Evolutionary conservation across 2,329 filamentous ascomycete genomes (phyloP).

Genomic region (Diaporthe aspalathi): DNA sequence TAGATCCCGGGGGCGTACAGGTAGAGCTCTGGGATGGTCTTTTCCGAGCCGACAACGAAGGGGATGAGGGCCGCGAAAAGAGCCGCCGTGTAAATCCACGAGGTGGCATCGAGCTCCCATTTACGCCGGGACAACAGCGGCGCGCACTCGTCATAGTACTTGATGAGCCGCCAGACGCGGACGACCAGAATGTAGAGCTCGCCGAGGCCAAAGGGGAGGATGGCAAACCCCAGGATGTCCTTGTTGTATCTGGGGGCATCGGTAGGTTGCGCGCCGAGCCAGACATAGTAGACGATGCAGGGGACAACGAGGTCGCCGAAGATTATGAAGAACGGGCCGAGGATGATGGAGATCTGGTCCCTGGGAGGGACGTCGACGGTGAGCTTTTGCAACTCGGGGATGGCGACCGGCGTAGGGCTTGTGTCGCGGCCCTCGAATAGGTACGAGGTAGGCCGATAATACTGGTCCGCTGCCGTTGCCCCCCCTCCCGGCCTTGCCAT

Average conservation of each 20-base stretch:
- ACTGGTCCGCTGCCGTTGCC: not conserved
- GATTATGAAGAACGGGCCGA: slow-evolving; percentile 38
- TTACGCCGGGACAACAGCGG: slow-evolving; percentile 35
- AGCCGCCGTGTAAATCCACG: slow-evolving; percentile 35
- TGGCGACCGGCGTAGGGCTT: slow-evolving; percentile 5
- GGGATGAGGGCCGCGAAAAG: slow-evolving; percentile 36
- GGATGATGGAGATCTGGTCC: slow-evolving; percentile 37
- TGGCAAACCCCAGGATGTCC: slow-evolving; percentile 74
- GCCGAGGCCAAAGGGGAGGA: slow-evolving; percentile 59
- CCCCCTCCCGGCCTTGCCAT: not conserved
- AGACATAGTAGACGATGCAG: slow-evolving; percentile 39
- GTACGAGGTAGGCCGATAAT: slow-evolving; percentile 22
- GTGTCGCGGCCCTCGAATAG: slow-evolving; percentile 33
- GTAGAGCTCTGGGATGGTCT: slow-evolving; percentile 34
- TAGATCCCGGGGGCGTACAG: slow-evolving; percentile 37
- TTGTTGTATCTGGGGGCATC: slow-evolving; percentile 31
- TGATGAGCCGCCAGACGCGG: slow-evolving; percentile 31
- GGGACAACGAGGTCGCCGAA: slow-evolving; percentile 38
- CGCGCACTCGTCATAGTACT: slow-evolving; percentile 35
- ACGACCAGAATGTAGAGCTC: slow-evolving; percentile 41
- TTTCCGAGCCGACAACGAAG: slow-evolving; percentile 34
- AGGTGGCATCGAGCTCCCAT: slow-evolving; percentile 39
- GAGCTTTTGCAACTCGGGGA: slow-evolving; percentile 34
- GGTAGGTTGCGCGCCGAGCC: slow-evolving; percentile 22
- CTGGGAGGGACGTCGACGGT: slow-evolving; percentile 33